Evolutionary conservation across 345 rosid genomes (phyloP).

Genomic region (Carallia pectinifolia): DNA sequence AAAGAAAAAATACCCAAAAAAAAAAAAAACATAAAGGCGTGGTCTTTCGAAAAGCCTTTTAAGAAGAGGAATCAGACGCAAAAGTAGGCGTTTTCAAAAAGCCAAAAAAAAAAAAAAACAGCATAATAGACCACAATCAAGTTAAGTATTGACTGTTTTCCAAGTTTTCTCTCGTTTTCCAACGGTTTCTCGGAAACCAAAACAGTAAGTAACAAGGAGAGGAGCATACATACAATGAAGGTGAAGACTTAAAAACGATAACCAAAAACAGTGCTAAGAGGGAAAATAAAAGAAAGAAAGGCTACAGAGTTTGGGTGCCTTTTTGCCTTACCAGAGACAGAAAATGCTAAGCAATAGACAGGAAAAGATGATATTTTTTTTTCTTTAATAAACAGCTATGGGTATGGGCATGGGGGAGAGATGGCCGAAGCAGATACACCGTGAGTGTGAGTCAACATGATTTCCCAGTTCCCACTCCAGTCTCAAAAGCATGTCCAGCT

Average conservation of each 20-base stretch:
- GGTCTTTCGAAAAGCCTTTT: background rate
- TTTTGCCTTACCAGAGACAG: constrained; percentile 21
- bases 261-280: background rate
- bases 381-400: background rate
- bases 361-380: background rate
- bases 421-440: constrained; percentile 36
- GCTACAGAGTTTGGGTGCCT: background rate
- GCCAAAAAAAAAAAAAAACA: no score
- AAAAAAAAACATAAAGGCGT: no score
- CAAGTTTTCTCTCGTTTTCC: constrained; percentile 9
- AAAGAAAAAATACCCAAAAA: no score
- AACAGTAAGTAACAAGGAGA: background rate
- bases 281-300: background rate
- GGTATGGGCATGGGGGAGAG: constrained; percentile 5
- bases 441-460: constrained; percentile 45
- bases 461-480: constrained; percentile 23
- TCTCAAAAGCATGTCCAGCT: constrained; percentile 29
- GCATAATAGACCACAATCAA: no score
- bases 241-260: no score
- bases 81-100: constrained; percentile 4
- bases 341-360: background rate
- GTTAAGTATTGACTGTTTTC: constrained; percentile 1
- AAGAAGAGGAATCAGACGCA: background rate
- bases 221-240: no score
- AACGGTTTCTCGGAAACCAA: constrained; percentile 20